Evolutionary conservation across 257 asterid species (phyloP).

Genomic region (Leptodermis oblonga): DNA sequence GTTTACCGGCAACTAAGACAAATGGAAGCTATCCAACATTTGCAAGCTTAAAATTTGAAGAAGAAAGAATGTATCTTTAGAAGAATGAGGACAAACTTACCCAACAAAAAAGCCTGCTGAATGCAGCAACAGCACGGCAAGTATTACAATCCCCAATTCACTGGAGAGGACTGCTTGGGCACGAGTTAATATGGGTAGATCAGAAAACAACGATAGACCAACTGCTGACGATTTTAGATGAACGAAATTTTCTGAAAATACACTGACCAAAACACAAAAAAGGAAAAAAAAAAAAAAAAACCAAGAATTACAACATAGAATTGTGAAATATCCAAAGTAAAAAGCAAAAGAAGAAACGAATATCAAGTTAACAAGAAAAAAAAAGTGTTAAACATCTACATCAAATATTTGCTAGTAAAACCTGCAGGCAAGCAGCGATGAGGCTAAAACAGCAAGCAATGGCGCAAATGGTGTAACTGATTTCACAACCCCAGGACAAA

Average conservation of each 20-base stretch:
- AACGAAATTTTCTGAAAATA: slow-evolving; percentile 71
- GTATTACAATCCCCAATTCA: slow-evolving; percentile 55
- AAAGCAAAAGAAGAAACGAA: background rate
- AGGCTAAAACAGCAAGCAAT: slow-evolving; percentile 60
- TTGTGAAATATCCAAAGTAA: background rate
- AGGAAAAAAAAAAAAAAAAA: slow-evolving; percentile 24
- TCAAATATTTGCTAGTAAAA: slow-evolving; percentile 19
- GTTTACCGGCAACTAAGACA: background rate
- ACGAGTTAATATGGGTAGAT: slow-evolving; percentile 38
- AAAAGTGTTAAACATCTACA: background rate
- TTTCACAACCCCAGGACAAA: slow-evolving; percentile 59
- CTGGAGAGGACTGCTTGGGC: slow-evolving; percentile 47
- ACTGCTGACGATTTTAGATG: slow-evolving; percentile 52
- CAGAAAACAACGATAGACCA: slow-evolving; percentile 48
- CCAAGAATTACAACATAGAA: slow-evolving; percentile 16
- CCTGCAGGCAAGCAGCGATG: slow-evolving; percentile 89
- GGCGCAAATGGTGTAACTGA: slow-evolving; percentile 65
- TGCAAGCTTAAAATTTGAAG: background rate
- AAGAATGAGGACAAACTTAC: slow-evolving; percentile 35
- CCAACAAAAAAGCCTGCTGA: slow-evolving; percentile 84
- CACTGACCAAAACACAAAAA: too few species aligned
- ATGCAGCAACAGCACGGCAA: slow-evolving; percentile 73
- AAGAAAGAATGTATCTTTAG: background rate
- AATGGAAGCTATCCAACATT: background rate
- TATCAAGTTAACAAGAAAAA: too few species aligned